Base-by-base conservation (phyloP, 2,329 filamentous ascomycete genomes). In the Canariomyces notabilis region DNA sequence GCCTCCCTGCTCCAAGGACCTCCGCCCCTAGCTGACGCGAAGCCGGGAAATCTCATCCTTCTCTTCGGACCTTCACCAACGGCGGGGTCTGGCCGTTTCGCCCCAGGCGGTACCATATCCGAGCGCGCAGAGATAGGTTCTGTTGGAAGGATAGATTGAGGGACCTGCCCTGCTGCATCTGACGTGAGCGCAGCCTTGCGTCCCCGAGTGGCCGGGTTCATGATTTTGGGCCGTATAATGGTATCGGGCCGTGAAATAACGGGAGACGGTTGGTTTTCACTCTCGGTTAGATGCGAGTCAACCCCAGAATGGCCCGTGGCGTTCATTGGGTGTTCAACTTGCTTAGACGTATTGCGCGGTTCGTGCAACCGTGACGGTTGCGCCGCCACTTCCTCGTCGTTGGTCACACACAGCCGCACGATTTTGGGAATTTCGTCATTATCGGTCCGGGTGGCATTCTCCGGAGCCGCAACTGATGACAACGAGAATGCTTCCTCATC, bases 1-100 rank as follows among this genome's bases (percentile, higher is more conserved):
- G 83, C 82, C 59, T 87, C 83, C 19, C 72, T 75, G 55, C 81
- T 86, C 83, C 83, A 87, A 0, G 83, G 77, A 2, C 82, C 82
- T 14, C 76, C 53, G 14, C 34, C 68, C 54, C 76, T 77, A 3
- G 70, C 73, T 56, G 68, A 74, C 2, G 64, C 64, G 46, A 77
- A 75, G 2, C 68, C 69, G 8, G 70, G 67, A 48, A 73, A 59
- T n/a, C 49, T 53, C 51, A 53, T 59, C 50, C 45, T 60, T 36
- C 52, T 52, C 33, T 58, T 61, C 2, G 57, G 55, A 7, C 57
- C 50, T 46, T 56, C 52, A 37, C 51, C 45, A 3, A 11, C 44
- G 21, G 42, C 39, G 26, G 39, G 18, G 9, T 44, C 46, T 33
- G 18, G 38, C 21, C 19, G 55, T 34, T 54, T 41, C 14, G 53